Conservation (phyloP, 345 rosid genomes). For the Trapa incisa region DNA sequence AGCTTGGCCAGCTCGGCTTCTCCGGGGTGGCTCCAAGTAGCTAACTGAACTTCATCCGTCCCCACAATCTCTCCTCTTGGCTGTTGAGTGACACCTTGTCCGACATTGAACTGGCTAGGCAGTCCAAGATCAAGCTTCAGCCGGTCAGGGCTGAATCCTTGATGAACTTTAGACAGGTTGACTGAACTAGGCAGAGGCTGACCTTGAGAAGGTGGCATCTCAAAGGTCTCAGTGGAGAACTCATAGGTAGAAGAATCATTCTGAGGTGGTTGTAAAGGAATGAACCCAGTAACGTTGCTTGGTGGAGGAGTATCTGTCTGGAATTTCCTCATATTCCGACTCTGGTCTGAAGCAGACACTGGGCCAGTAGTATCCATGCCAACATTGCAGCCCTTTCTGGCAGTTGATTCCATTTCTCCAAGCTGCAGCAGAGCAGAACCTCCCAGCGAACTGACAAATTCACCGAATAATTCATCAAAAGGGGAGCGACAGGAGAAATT, state of each 20-base stretch:
- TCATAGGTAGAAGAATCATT: conserved; percentile 36
- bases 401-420: conserved; percentile 38
- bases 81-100: conserved; percentile 26
- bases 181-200: conserved; percentile 14
- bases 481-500: too few relatives aligned
- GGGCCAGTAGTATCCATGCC: conserved; percentile 20
- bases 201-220: conserved; percentile 17
- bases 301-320: conserved; percentile 55
- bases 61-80: conserved; percentile 29
- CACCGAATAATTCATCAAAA: too few relatives aligned
- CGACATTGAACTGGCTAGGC: conserved; percentile 34
- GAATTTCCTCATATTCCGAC: conserved; percentile 76
- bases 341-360: conserved; percentile 43
- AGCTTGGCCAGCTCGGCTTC: conserved; percentile 69
- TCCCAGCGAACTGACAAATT: too few relatives aligned
- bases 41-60: conserved; percentile 39
- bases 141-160: conserved; percentile 29
- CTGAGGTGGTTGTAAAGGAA: conserved; percentile 18
- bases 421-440: too few relatives aligned
- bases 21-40: conserved; percentile 77
- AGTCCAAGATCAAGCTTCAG: conserved; percentile 54
- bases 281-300: conserved; percentile 27
- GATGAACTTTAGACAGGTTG: conserved; percentile 36
- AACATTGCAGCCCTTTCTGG: conserved; percentile 29
- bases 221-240: conserved; percentile 58